Evolutionary conservation across 345 rosid species (phyloP).

Genomic region (Eucalyptus tenuipes): DNA sequence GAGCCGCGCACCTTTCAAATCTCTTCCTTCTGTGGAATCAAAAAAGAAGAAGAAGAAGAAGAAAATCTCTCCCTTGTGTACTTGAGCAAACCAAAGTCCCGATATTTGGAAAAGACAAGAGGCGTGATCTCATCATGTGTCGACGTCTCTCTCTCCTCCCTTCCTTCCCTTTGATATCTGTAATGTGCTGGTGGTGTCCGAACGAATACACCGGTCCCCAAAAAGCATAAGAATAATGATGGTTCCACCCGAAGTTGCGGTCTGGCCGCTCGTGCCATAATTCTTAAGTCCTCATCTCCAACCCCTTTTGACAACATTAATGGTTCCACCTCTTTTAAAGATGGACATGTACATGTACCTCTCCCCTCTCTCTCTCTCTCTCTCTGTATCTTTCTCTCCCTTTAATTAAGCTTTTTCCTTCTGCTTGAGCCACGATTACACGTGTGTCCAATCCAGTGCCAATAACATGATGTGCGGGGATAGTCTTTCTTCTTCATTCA

Average conservation of each 20-base stretch:
- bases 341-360: not conserved
- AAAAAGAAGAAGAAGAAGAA: too few species aligned
- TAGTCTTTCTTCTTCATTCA: not conserved
- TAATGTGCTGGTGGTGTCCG: not conserved
- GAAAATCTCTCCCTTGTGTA: not conserved
- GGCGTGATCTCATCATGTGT: not conserved
- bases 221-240: not conserved
- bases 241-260: not conserved
- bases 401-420: not conserved
- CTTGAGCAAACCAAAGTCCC: not conserved
- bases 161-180: not conserved
- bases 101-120: not conserved
- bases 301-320: not conserved
- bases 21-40: too few species aligned
- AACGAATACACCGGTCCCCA: not conserved
- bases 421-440: not conserved
- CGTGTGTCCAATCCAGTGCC: not conserved
- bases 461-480: not conserved
- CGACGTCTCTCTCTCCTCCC: not conserved
- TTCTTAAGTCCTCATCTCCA: not conserved
- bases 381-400: not conserved
- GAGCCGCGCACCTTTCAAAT: not conserved
- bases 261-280: not conserved
- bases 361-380: not conserved
- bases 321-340: not conserved